A percentile compares a stretch with the other conserved stretches of the same genome.
Evolutionary conservation across 805 yeast species (phyloP).

Genomic region (Starmera caribaea): DNA sequence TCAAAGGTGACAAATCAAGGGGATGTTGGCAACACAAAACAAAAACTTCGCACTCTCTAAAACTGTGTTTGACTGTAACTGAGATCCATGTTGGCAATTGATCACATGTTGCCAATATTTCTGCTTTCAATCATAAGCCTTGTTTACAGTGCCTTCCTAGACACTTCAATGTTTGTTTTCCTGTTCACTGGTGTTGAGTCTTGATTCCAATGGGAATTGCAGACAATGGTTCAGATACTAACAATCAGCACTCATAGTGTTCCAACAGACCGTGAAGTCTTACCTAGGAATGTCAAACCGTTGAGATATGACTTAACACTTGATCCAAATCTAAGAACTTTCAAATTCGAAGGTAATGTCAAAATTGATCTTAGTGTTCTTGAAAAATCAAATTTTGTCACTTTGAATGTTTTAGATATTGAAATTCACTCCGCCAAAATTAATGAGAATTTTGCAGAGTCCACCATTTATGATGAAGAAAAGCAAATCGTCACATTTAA

Average conservation of each 20-base stretch:
- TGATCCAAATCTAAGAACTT: constrained; percentile 50
- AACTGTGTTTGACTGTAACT: too few relatives aligned
- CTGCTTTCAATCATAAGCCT: too few relatives aligned
- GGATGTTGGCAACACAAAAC: too few relatives aligned
- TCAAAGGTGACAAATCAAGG: too few relatives aligned
- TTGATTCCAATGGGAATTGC: too few relatives aligned
- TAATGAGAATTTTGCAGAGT: constrained; percentile 24
- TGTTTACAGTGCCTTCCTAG: too few relatives aligned
- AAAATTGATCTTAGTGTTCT: constrained; percentile 44
- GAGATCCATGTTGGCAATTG: too few relatives aligned
- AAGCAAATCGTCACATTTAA: constrained; percentile 56
- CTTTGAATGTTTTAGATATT: constrained; percentile 57
- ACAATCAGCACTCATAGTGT: constrained; percentile 8
- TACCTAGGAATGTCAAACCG: constrained; percentile 64
- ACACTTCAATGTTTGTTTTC: neutral
- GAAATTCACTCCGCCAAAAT: constrained; percentile 42
- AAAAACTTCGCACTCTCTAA: too few relatives aligned
- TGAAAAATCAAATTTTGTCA: constrained; percentile 34
- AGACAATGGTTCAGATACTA: constrained; percentile 1
- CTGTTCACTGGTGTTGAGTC: neutral
- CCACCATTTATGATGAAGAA: constrained; percentile 34
- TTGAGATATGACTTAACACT: constrained; percentile 59
- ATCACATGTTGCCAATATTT: too few relatives aligned
- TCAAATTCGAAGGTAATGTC: constrained; percentile 49
- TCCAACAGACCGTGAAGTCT: constrained; percentile 29